phyloP scores from a whole-genome alignment of 495 filamentous ascomycete genomes.

The Cercophora newfieldiana region DNA sequence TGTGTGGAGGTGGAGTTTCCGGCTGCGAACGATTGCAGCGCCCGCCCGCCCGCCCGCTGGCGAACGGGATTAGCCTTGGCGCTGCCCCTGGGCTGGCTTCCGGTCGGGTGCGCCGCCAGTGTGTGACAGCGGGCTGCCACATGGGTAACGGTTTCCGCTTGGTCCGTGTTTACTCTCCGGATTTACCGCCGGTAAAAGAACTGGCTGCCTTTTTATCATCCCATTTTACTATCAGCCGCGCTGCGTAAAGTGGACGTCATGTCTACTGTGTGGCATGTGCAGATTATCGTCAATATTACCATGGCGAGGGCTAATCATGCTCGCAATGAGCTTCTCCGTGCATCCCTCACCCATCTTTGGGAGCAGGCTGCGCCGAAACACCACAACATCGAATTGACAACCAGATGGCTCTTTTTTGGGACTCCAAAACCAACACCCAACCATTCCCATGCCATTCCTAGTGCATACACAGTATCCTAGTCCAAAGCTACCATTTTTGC shows the following conservation, averaged over 20 bases:
- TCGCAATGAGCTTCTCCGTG: too few species aligned
- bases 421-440: too few species aligned
- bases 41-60: not conserved
- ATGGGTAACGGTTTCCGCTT: slow-evolving; percentile 9
- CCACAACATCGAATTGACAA: too few species aligned
- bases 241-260: not conserved
- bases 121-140: not conserved
- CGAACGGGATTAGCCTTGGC: not conserved
- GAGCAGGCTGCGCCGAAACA: too few species aligned
- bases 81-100: not conserved
- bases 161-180: not conserved
- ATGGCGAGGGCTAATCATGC: not conserved
- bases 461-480: too few species aligned
- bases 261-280: too few species aligned
- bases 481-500: too few species aligned
- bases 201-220: not conserved
- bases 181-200: not conserved
- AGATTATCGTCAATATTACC: not conserved
- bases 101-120: not conserved
- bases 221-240: not conserved
- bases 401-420: too few species aligned
- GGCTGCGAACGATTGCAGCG: not conserved
- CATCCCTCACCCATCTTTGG: too few species aligned
- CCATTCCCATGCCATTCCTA: too few species aligned
- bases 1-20: not conserved